Base-by-base conservation (phyloP, 208 protist species). In the Crithidia acanthocephali region DNA sequence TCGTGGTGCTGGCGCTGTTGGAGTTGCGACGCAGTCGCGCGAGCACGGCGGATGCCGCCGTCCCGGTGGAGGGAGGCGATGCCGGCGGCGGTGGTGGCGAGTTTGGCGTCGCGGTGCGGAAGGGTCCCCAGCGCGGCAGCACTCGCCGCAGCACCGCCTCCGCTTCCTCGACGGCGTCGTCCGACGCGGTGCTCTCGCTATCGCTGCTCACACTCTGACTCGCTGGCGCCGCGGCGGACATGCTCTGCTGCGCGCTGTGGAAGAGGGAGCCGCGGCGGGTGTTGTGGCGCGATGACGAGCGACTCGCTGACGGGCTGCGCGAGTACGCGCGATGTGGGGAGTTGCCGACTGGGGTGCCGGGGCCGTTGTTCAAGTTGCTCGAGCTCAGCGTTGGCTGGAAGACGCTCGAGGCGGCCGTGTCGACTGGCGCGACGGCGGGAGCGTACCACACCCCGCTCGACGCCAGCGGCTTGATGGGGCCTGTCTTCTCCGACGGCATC, bases 401-500 rank as follows among this genome's bases (percentile, higher is more conserved):
- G 44, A 25, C 57, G 47, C 52, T 30, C 3, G 59, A 30, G 22
- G 11, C 7, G 8, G 51, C n/a, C 0, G 30, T 23, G 11, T 73
- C 67, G 32, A 45, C 44, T 32, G 56, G 50, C 10, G 50, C 32
- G 20, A 30, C 35, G 10, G 56, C 8, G 2, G 48, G 32, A n/a
- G 52, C 52, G 68, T 80, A 73, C 52, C 65, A 62, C 56, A 65
- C 71, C 1, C 37, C 20, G 35, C 65, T 67, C 20, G 60, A 5
- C 6, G 51, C 50, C 9, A 73, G 59, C 8, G 57, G 44, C 37
- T 75, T 72, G 33, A 80, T 80, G 8, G 67, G 64, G 20, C 67
- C 68, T 5, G 67, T 61, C 62, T 76, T 83, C 42, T 75, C 65
- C 15, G 73, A 61, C 44, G 79, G 67, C 68, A 80, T 76, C 28